Evolutionary conservation across 2,329 filamentous ascomycete genomes (phyloP).

Genomic region (Pseudogymnoascus sp.): DNA sequence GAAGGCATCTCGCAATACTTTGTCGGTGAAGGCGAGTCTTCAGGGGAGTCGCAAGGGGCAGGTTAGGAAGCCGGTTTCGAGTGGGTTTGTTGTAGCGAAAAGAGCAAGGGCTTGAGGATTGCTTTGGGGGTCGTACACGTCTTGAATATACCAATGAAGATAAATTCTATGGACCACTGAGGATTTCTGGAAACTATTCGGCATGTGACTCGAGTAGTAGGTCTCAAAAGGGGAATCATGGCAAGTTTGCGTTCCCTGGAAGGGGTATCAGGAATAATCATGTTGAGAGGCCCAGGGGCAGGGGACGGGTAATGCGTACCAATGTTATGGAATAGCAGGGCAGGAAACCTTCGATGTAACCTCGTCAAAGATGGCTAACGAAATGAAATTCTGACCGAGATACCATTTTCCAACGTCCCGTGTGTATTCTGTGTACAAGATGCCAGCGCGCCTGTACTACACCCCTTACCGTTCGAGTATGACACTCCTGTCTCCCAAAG

Average conservation of each 20-base stretch:
- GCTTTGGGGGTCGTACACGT: neutral
- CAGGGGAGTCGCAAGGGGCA: constrained; percentile 3
- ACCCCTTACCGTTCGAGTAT: neutral
- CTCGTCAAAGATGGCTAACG: neutral
- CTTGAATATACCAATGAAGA: constrained; percentile 8
- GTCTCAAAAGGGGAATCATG: neutral
- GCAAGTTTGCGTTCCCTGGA: neutral
- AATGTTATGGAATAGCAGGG: neutral
- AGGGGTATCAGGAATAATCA: neutral
- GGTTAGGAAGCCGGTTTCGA: neutral
- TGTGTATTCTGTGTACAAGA: neutral
- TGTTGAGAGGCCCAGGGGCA: neutral
- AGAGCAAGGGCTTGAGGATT: neutral
- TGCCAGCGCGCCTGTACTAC: neutral
- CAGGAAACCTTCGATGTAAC: neutral
- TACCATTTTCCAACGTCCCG: neutral
- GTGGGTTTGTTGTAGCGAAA: neutral
- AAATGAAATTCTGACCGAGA: neutral
- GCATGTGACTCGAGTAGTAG: neutral
- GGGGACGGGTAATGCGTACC: neutral
- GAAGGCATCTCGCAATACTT: constrained; percentile 23
- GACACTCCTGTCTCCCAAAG: neutral
- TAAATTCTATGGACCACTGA: neutral
- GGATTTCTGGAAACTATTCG: neutral
- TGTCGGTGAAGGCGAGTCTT: constrained; percentile 23